phyloP scores from a whole-genome alignment of 2,329 filamentous ascomycete species.

The Ceratocystis albifundus region DNA sequence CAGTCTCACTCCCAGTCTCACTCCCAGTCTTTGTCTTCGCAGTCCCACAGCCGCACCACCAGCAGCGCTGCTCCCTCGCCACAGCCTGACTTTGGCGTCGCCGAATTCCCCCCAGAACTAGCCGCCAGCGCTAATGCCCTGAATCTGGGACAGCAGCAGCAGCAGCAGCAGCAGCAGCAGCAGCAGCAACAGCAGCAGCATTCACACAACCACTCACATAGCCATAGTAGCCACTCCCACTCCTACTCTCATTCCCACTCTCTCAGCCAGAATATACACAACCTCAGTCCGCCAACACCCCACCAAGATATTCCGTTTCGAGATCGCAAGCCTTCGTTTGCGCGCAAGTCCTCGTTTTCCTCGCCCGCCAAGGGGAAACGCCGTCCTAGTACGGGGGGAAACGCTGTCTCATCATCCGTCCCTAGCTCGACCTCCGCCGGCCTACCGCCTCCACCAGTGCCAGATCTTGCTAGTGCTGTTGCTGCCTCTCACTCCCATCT shows the following conservation, averaged over 20 bases:
- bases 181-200: background rate
- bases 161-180: background rate
- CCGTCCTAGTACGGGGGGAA: conserved; percentile 33
- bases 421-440: conserved; percentile 29
- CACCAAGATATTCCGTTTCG: conserved; percentile 28
- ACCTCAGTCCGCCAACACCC: conserved; percentile 5
- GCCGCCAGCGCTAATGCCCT: conserved; percentile 19
- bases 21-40: conserved; percentile 23
- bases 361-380: conserved; percentile 30
- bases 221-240: background rate
- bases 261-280: background rate
- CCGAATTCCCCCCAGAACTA: conserved; percentile 22
- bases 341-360: conserved; percentile 42
- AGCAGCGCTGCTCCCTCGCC: conserved; percentile 21
- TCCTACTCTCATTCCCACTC: background rate
- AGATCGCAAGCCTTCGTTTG: conserved; percentile 39
- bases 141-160: conserved; percentile 15
- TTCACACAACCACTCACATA: background rate
- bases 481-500: conserved; percentile 30
- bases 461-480: conserved; percentile 42
- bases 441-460: conserved; percentile 38
- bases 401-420: conserved; percentile 32
- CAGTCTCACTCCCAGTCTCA: conserved; percentile 15
- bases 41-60: conserved; percentile 22
- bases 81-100: conserved; percentile 20